Evolutionary conservation across 1,139 yeast species (phyloP).

Genomic region (Kodamaea arcana): DNA sequence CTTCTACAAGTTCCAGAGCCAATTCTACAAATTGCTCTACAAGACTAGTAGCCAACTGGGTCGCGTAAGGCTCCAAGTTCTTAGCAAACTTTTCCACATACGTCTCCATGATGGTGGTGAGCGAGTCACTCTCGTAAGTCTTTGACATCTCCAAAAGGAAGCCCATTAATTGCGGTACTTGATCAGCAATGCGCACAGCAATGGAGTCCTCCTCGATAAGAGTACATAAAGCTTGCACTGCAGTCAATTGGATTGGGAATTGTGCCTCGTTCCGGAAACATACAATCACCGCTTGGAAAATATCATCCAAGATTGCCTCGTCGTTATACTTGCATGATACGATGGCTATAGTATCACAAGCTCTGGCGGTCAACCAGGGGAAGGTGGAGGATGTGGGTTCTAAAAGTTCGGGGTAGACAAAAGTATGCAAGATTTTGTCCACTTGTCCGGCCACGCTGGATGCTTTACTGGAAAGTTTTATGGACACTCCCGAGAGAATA

Average conservation of each 20-base stretch:
- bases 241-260: constrained; percentile 49
- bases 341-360: constrained; percentile 53
- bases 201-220: constrained; percentile 46
- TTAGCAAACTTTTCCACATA: constrained; percentile 51
- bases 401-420: constrained; percentile 45
- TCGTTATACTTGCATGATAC: constrained; percentile 39
- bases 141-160: constrained; percentile 49
- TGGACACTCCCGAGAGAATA: constrained; percentile 43
- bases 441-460: constrained; percentile 46
- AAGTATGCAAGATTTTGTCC: constrained; percentile 41
- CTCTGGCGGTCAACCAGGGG: constrained; percentile 53
- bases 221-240: constrained; percentile 51
- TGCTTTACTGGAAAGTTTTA: constrained; percentile 33
- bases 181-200: constrained; percentile 43
- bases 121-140: constrained; percentile 48
- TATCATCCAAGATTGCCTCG: constrained; percentile 35
- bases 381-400: constrained; percentile 26
- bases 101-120: constrained; percentile 53
- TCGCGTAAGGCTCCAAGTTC: constrained; percentile 54
- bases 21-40: constrained; percentile 44
- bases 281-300: constrained; percentile 41
- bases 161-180: constrained; percentile 52
- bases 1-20: constrained; percentile 42
- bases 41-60: constrained; percentile 45
- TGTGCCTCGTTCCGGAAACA: constrained; percentile 43